A percentile compares a stretch with the other conserved stretches of the same genome.
Evolutionary conservation across 805 yeast genomes (phyloP).

Genomic region (Metschnikowia lachancei): DNA sequence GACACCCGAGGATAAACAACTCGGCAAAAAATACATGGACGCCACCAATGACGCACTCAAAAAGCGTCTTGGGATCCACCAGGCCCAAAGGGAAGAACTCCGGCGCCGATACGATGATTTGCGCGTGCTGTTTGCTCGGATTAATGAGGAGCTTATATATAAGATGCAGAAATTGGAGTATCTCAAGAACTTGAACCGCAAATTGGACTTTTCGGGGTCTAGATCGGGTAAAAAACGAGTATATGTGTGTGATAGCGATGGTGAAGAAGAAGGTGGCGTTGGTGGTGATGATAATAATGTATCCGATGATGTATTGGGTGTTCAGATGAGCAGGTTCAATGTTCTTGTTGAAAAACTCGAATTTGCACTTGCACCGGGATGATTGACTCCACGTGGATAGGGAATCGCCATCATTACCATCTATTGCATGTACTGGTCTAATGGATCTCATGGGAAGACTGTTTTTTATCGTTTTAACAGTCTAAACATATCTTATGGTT

Average conservation of each 20-base stretch:
- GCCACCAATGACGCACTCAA: conserved; percentile 1
- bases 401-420: no score
- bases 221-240: no score
- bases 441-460: no score
- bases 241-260: conserved; percentile 22
- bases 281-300: background rate
- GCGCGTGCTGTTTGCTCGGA: conserved; percentile 8
- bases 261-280: conserved; percentile 12
- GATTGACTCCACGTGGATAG: no score
- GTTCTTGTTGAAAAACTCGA: conserved; percentile 28
- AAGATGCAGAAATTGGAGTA: conserved; percentile 32
- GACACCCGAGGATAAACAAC: conserved; percentile 2
- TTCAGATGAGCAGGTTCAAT: conserved; percentile 28
- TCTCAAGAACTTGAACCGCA: conserved; percentile 17
- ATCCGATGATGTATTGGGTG: background rate
- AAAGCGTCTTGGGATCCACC: background rate
- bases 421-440: no score
- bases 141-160: conserved; percentile 25
- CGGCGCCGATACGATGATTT: conserved; percentile 10
- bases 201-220: conserved; percentile 9
- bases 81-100: conserved; percentile 7
- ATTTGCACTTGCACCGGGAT: conserved; percentile 5
- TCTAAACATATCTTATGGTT: no score
- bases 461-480: no score
- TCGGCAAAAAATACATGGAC: conserved; percentile 1